Conservation (phyloP, 2,329 filamentous ascomycete genomes). For the Sclerotinia sclerotiorum region DNA sequence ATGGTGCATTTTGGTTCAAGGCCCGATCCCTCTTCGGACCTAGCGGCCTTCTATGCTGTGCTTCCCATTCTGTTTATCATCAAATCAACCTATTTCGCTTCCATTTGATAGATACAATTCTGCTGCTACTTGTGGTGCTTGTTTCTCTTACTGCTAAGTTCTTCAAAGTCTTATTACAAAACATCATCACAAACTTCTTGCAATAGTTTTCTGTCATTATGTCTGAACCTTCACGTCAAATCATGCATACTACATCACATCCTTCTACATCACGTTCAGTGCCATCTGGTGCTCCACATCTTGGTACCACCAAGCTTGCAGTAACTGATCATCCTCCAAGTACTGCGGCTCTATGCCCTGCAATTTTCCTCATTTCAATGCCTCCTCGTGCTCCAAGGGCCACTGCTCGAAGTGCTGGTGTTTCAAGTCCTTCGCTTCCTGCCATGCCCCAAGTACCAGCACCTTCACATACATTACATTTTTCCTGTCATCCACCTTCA, state of each 20-base stretch:
- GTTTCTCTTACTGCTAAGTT: neutral
- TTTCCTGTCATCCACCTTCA: neutral
- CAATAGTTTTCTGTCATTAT: neutral
- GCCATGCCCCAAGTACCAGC: no score
- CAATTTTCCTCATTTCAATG: no score
- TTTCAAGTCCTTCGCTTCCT: neutral
- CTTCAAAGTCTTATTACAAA: neutral
- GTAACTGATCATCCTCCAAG: neutral
- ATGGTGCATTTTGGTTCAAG: neutral
- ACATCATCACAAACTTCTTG: neutral
- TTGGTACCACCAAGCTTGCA: neutral
- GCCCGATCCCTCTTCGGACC: neutral
- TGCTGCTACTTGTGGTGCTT: no score
- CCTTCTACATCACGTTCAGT: neutral
- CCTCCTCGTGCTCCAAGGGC: neutral
- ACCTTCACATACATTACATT: neutral
- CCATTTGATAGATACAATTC: neutral
- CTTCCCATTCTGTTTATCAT: neutral
- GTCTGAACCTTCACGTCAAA: neutral
- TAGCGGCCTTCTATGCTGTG: neutral
- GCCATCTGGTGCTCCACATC: neutral
- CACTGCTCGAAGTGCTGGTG: neutral
- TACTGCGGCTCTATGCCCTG: no score
- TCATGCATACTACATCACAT: neutral
- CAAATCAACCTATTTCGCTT: neutral